Evolutionary conservation across 2,329 filamentous ascomycete genomes (phyloP).

Genomic region (Fusarium sp.): DNA sequence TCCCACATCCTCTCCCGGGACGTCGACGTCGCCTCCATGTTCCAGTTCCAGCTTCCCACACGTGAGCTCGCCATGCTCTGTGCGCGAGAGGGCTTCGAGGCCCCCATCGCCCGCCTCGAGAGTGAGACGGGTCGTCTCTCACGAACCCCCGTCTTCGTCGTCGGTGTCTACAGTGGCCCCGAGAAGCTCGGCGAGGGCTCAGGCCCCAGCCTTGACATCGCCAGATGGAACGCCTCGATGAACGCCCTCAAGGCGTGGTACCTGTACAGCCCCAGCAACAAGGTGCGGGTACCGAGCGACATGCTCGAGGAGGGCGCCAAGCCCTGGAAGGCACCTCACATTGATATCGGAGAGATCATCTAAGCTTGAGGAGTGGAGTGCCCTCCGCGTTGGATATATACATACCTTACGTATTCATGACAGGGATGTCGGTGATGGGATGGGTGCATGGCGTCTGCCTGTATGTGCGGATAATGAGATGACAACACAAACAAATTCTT

Average conservation of each 20-base stretch:
- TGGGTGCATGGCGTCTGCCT: conserved; percentile 33
- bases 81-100: conserved; percentile 87
- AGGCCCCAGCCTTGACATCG: conserved; percentile 81
- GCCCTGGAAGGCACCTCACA: conserved; percentile 75
- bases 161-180: conserved; percentile 90
- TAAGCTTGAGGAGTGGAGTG: conserved; percentile 44
- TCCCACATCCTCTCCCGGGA: conserved; percentile 86
- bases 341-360: conserved; percentile 79
- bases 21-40: conserved; percentile 81
- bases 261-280: conserved; percentile 82
- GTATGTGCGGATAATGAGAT: conserved; percentile 46
- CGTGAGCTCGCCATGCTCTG: conserved; percentile 87
- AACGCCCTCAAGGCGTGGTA: conserved; percentile 95
- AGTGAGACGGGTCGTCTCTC: conserved; percentile 90
- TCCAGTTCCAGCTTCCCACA: conserved; percentile 86
- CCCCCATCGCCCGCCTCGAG: conserved; percentile 86
- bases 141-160: conserved; percentile 89
- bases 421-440: conserved; percentile 25
- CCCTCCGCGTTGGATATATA: conserved; percentile 31
- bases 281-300: conserved; percentile 76
- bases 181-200: conserved; percentile 95
- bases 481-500: conserved; percentile 37
- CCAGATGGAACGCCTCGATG: conserved; percentile 82
- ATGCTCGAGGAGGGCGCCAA: conserved; percentile 71
- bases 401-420: conserved; percentile 30